Conservation (phyloP, 2,329 filamentous ascomycete species). For the Fusarium guadeloupense region DNA sequence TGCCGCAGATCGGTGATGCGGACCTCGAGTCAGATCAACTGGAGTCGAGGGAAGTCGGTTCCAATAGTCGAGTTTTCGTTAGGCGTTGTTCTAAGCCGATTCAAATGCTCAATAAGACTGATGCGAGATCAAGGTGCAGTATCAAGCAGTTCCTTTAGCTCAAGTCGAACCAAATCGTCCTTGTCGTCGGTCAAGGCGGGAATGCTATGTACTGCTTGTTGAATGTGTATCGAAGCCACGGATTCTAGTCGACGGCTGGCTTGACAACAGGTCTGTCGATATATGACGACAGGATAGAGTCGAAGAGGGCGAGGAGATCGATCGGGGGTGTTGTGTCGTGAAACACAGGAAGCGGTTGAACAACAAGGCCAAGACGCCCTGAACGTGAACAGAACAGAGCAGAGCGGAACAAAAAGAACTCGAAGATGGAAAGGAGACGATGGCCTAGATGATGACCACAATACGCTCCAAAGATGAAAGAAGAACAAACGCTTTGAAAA, state of each 20-base stretch:
- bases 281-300: background rate
- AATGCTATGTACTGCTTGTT: conserved; percentile 6
- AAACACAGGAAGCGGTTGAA: conserved; percentile 25
- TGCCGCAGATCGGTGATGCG: background rate
- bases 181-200: background rate
- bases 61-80: conserved; percentile 7
- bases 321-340: conserved; percentile 27
- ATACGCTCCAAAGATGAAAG: conserved; percentile 28
- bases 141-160: conserved; percentile 8
- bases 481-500: conserved; percentile 41
- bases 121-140: background rate
- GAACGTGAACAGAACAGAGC: conserved; percentile 16
- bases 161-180: conserved; percentile 14
- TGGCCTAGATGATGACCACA: conserved; percentile 32
- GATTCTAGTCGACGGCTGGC: conserved; percentile 12
- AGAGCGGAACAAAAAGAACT: conserved; percentile 18
- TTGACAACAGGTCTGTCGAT: conserved; percentile 23
- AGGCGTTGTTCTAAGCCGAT: conserved; percentile 6
- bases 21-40: conserved; percentile 42
- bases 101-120: conserved; percentile 5
- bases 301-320: background rate
- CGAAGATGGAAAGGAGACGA: conserved; percentile 35
- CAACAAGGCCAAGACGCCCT: conserved; percentile 32
- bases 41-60: conserved; percentile 26
- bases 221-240: background rate